Evolutionary conservation across 1,284 basidiomycete genomes (phyloP), one percentile per base, ranked within the genome.

Genomic region (Leccinum subrobustum): DNA sequence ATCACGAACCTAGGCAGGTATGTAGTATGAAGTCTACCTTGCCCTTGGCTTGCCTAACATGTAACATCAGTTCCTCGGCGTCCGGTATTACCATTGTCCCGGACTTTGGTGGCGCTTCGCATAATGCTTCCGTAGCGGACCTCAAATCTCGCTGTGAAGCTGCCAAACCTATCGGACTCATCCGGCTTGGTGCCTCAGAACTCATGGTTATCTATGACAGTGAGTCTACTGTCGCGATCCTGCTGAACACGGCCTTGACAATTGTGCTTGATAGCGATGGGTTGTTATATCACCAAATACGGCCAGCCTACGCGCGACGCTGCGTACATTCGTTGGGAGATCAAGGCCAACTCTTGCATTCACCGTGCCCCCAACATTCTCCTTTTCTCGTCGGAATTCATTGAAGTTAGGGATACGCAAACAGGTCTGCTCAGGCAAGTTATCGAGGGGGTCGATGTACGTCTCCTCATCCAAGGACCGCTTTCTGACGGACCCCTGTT

Each of bases 311-410:
- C 76, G 14, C 87, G 89, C 44, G 79, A 79, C 44, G 80, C 77
- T 9, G 80, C 81, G 1, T 91, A 83, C 68, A 82, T 92, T 60
- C 86, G 84, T 57, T 93, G 91, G 91, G 91, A 93, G 75, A 81
- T 80, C 59, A 83, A 80, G 62, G 88, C 86, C 9, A 75, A 71
- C 2, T 77, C 85, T 3, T 92, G 81, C 67, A 82, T 84, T 9
- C 75, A 83, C 55, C 83, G 87, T 18, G 81, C 82, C 8, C 78
- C 77, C 5, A 81, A 91, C 67, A 62, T 92, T 62, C 78, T 93
- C 14, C 82, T 93, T 39, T 84, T 93, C 74, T 91, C 88, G 9
- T 64, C 82, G 16, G 81, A 84, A 57, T 92, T 89, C 70, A 79
- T 93, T 67, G 91, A 93, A 71, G 77, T 92, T 20, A 83, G 91